Evolutionary conservation across 2,329 filamentous ascomycete species (phyloP).

Genomic region (Colletotrichum acutatum): DNA sequence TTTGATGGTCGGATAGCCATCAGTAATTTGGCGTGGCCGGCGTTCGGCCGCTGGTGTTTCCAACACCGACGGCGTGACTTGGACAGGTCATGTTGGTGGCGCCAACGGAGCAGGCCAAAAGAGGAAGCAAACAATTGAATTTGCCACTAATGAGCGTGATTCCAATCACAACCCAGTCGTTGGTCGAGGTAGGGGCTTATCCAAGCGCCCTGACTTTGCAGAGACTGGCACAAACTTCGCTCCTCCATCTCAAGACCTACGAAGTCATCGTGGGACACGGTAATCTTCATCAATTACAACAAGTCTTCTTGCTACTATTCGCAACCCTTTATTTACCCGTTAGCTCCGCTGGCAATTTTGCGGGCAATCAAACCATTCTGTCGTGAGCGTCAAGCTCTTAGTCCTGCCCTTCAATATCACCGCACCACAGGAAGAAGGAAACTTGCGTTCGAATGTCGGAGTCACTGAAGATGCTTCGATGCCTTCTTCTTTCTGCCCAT

Average conservation of each 20-base stretch:
- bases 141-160: background rate
- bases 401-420: no score
- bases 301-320: background rate
- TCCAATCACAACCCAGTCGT: background rate
- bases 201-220: background rate
- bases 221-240: background rate
- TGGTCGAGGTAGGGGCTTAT: background rate
- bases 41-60: background rate
- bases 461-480: background rate
- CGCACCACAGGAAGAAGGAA: no score
- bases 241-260: background rate
- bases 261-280: background rate
- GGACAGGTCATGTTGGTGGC: background rate
- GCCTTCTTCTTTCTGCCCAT: background rate
- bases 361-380: no score
- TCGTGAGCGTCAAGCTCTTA: no score
- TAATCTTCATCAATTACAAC: background rate
- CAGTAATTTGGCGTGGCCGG: background rate
- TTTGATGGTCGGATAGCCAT: background rate
- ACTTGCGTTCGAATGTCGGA: background rate
- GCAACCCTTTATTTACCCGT: no score
- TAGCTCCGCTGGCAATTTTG: no score
- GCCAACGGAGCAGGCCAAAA: background rate
- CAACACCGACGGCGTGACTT: background rate
- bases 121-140: background rate